Conservation (phyloP, 306 rosid genomes). For the Clitoria ternatea region DNA sequence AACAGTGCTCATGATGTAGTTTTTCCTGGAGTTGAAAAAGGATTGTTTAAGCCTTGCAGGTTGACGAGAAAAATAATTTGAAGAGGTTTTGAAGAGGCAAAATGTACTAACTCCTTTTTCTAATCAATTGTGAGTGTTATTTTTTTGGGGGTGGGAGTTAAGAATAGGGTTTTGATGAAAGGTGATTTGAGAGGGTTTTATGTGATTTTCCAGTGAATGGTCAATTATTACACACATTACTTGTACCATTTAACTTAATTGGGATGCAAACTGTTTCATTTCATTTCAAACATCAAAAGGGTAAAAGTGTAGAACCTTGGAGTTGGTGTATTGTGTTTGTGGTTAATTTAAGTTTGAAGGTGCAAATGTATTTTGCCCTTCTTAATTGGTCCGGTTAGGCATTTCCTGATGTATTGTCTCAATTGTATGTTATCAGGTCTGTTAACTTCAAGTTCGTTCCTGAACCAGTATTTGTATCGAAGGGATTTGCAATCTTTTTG, state of each 20-base stretch:
- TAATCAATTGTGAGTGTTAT: too few relatives aligned
- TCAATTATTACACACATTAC: neutral
- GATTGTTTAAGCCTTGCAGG: neutral
- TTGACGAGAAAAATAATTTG: neutral
- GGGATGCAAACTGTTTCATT: neutral
- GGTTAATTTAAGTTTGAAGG: neutral
- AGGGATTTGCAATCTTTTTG: conserved; percentile 69
- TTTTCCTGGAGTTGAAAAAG: neutral
- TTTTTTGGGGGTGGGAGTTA: neutral
- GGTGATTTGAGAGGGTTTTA: neutral
- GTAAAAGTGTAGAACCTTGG: neutral
- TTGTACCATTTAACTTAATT: neutral
- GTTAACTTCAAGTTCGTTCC: conserved; percentile 93
- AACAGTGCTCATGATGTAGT: too few relatives aligned
- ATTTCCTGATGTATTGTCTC: conserved; percentile 31
- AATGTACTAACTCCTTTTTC: too few relatives aligned
- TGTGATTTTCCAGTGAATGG: neutral
- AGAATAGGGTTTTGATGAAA: neutral
- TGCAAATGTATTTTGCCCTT: neutral
- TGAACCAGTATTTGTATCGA: conserved; percentile 76
- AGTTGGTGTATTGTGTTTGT: neutral
- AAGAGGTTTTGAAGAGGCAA: neutral
- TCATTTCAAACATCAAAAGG: neutral
- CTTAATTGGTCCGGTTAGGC: neutral
- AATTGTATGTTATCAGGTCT: conserved; percentile 62